A percentile compares a stretch with the other conserved stretches of the same genome.
Evolutionary conservation across 345 rosid genomes (phyloP).

Genomic region (Diplotaxis tenuifolia): DNA sequence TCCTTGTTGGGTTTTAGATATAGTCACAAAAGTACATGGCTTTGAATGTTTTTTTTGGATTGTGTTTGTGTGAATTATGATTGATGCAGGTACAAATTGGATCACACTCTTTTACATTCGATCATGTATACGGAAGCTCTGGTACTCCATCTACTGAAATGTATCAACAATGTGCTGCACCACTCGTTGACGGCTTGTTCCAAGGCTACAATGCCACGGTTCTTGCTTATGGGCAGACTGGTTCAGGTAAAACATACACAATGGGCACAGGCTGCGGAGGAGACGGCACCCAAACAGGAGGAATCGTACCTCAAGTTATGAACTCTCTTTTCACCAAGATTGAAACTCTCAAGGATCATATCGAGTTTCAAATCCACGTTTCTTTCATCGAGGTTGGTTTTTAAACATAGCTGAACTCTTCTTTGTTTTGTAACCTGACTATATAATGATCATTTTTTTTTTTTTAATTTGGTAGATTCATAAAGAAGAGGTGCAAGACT

Average conservation of each 20-base stretch:
- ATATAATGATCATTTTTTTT: background rate
- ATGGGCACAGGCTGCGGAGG: slow-evolving; percentile 96
- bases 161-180: slow-evolving; percentile 86
- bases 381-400: slow-evolving; percentile 86
- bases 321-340: slow-evolving; percentile 77
- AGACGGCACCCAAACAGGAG: slow-evolving; percentile 79
- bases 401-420: background rate
- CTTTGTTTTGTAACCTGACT: background rate
- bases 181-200: slow-evolving; percentile 93
- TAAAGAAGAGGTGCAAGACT: slow-evolving; percentile 96
- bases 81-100: slow-evolving; percentile 86
- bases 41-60: background rate
- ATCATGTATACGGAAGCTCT: slow-evolving; percentile 92
- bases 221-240: slow-evolving; percentile 99
- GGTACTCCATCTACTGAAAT: slow-evolving; percentile 74
- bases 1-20: background rate
- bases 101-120: slow-evolving; percentile 91
- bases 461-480: slow-evolving; percentile 55
- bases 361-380: slow-evolving; percentile 83
- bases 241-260: slow-evolving; percentile 98
- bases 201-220: slow-evolving; percentile 99
- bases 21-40: background rate
- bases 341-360: slow-evolving; percentile 67
- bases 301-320: slow-evolving; percentile 91
- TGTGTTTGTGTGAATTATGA: background rate